Base-by-base conservation (phyloP, 192 early-diverging fungal species). In the Coemansia sp. region DNA sequence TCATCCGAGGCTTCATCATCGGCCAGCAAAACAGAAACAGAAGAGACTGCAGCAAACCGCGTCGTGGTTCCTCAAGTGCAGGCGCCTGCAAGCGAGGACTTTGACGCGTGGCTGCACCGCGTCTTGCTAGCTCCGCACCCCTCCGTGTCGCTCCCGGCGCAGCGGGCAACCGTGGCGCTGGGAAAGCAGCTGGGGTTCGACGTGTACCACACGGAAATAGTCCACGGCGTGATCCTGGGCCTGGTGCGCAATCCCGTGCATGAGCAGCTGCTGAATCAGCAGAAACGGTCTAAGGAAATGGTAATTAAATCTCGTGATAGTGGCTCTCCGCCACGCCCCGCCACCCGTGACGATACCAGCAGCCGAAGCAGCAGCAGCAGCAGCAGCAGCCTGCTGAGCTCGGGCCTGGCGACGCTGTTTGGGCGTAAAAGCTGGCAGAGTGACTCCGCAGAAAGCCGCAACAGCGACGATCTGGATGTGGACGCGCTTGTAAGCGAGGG, bases 41-140 rank as follows among this genome's bases (percentile, higher is more conserved):
- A 20, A 42, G 23, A 36, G n/a, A 12, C 8, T 3, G 37, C 50
- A 10, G 50, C 50, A n/a, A 6, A 14, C 15, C 58, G 36, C 11
- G 18, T 2, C 28, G 39, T 70, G 2, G 61, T 70, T 1, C 68
- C 68, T 2, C 20, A 40, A 3, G 19, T 53, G 13, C 28, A 43
- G 12, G 55, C 33, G 12, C 26, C 45, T 3, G 12, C 30, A 30
- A 47, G 39, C 15, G 68, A 61, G 12, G 61, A 59, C 10, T 71
- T 80, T 55, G 60, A 61, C 19, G 59, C 59, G n/a, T 80, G 78
- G 78, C 68, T 80, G 39, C 71, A 80, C 33, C 58, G 68, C 52
- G 61, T 80, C 59, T 65, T 80, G 23, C 48, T 80, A 45, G 53
- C 71, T 30, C 66, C 78, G 36, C 63, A 73, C 13, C 63, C 65